phyloP scores from a whole-genome alignment of 2,329 filamentous ascomycete species.

The Chaetothyriales sp. region DNA sequence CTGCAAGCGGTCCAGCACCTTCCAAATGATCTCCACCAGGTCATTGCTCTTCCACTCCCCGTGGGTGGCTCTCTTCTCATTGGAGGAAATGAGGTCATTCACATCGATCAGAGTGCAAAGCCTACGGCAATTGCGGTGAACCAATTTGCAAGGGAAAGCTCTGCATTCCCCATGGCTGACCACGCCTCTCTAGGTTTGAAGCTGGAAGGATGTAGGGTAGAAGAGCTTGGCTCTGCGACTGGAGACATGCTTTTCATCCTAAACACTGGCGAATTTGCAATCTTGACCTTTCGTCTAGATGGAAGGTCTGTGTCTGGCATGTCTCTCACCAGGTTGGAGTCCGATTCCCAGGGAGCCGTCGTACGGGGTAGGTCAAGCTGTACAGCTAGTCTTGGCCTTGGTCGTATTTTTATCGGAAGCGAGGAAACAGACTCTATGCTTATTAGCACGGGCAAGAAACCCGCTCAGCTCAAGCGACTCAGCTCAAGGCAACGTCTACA shows the following conservation, averaged over 20 bases:
- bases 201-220: constrained; percentile 67
- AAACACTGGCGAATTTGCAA: constrained; percentile 57
- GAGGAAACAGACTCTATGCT: constrained; percentile 70
- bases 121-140: constrained; percentile 88
- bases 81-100: constrained; percentile 80
- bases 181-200: constrained; percentile 68
- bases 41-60: constrained; percentile 70
- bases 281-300: constrained; percentile 73
- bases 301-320: constrained; percentile 84
- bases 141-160: constrained; percentile 68
- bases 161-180: constrained; percentile 72
- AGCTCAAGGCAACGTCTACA: constrained; percentile 21
- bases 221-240: constrained; percentile 59
- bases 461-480: constrained; percentile 25
- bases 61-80: constrained; percentile 80
- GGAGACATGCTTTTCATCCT: constrained; percentile 78
- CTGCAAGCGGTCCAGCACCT: constrained; percentile 75
- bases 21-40: constrained; percentile 72
- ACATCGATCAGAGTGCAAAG: constrained; percentile 91
- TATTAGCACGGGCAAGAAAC: constrained; percentile 62
- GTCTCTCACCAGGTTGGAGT: constrained; percentile 51
- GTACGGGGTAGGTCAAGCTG: constrained; percentile 54
- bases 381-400: constrained; percentile 52
- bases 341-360: constrained; percentile 49
- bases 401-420: constrained; percentile 70